phyloP scores from a whole-genome alignment of 2,329 filamentous ascomycete species.

The Helminthosporium solani region DNA sequence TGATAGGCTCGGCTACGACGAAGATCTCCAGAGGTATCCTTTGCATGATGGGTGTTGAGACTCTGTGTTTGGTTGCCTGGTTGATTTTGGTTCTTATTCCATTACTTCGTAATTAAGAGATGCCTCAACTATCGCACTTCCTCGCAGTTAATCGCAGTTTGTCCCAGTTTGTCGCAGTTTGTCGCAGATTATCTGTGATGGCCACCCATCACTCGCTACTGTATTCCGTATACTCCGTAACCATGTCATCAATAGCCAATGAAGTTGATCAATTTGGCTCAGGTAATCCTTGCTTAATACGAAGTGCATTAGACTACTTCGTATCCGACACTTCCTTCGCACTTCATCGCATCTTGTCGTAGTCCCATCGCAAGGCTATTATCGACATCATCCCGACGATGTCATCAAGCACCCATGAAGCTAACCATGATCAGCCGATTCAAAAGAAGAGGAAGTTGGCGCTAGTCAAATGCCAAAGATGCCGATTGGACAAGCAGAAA shows the following conservation, averaged over 20 bases:
- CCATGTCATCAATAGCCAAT: no score
- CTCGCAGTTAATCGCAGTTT: background rate
- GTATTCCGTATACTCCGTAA: no score
- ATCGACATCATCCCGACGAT: background rate
- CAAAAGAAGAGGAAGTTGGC: slow-evolving; percentile 3
- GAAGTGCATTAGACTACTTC: no score
- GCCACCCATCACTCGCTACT: no score
- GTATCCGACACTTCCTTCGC: background rate
- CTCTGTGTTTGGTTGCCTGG: no score
- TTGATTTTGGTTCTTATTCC: no score
- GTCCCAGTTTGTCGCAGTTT: background rate
- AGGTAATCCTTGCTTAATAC: background rate
- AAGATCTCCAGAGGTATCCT: background rate
- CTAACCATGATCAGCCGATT: background rate
- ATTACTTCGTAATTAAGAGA: no score
- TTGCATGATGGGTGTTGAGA: background rate
- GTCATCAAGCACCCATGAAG: background rate
- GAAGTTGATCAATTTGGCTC: no score
- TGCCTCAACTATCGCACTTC: no score
- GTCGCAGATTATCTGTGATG: background rate
- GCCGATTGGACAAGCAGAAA: slow-evolving; percentile 9
- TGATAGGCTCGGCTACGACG: background rate
- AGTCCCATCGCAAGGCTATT: no score
- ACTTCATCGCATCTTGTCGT: background rate
- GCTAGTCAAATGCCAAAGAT: slow-evolving; percentile 8